Evolutionary conservation across 371 early-diverging fungal genomes (phyloP).

Genomic region (Lichtheimia ramosa): DNA sequence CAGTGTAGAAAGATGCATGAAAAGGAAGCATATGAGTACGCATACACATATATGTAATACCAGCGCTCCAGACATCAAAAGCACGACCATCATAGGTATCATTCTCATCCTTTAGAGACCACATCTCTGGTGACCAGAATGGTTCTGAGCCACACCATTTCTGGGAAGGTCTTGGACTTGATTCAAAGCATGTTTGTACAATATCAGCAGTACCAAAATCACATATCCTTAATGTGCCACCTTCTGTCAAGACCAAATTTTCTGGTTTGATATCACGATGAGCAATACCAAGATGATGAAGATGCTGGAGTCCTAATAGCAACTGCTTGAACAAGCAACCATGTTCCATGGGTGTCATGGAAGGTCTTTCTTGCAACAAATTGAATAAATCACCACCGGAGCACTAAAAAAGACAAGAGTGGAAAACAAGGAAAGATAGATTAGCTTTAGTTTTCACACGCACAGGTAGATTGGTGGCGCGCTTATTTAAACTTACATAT

Average conservation of each 20-base stretch:
- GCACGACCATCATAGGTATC: conserved; percentile 72
- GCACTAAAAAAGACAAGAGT: conserved; percentile 33
- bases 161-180: conserved; percentile 61
- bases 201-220: conserved; percentile 98
- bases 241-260: conserved; percentile 86
- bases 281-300: conserved; percentile 91
- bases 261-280: conserved; percentile 90
- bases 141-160: conserved; percentile 88
- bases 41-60: conserved; percentile 67
- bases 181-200: conserved; percentile 81
- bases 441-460: not conserved
- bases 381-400: conserved; percentile 64
- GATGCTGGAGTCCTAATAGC: conserved; percentile 92
- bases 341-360: conserved; percentile 43
- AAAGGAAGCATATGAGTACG: conserved; percentile 70
- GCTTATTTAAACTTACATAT: conserved; percentile 38
- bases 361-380: conserved; percentile 44
- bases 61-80: conserved; percentile 73
- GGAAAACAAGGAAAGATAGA: not conserved
- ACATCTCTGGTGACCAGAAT: conserved; percentile 91
- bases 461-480: not conserved
- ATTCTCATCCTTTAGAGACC: conserved; percentile 48
- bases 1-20: conserved; percentile 54
- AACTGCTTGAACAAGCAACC: conserved; percentile 81
- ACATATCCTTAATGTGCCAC: conserved; percentile 90